Evolutionary conservation across 495 filamentous ascomycete species (phyloP).

Genomic region (Neurospora sp.): DNA sequence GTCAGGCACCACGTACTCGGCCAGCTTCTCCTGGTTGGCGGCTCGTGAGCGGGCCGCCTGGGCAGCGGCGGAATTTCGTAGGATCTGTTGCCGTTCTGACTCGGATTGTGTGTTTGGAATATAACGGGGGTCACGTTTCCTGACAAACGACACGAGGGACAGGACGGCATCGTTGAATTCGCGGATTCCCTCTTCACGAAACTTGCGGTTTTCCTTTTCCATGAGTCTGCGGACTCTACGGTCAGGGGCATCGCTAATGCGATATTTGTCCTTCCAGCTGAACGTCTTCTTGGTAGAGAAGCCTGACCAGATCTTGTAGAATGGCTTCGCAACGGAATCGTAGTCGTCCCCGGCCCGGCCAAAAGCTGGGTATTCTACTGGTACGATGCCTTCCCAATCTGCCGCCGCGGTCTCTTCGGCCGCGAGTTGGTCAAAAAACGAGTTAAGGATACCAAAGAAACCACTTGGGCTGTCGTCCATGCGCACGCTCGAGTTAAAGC

Average conservation of each 20-base stretch:
- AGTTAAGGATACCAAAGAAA: slow-evolving; percentile 71
- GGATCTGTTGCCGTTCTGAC: slow-evolving; percentile 64
- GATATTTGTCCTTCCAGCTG: slow-evolving; percentile 78
- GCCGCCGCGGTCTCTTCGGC: slow-evolving; percentile 67
- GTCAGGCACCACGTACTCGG: slow-evolving; percentile 55
- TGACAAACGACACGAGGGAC: slow-evolving; percentile 80
- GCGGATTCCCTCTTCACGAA: slow-evolving; percentile 70
- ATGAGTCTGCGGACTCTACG: slow-evolving; percentile 71
- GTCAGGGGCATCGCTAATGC: slow-evolving; percentile 77
- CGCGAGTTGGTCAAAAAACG: slow-evolving; percentile 71
- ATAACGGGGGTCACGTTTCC: slow-evolving; percentile 84
- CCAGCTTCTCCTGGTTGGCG: slow-evolving; percentile 63
- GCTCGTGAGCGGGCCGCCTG: slow-evolving; percentile 80
- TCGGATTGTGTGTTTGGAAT: slow-evolving; percentile 57
- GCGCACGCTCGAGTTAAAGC: slow-evolving; percentile 64
- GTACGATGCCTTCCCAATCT: slow-evolving; percentile 47
- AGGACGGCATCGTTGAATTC: slow-evolving; percentile 92
- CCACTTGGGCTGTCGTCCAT: slow-evolving; percentile 65
- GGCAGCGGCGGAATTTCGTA: slow-evolving; percentile 68
- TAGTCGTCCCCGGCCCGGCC: slow-evolving; percentile 57
- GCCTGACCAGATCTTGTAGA: slow-evolving; percentile 71
- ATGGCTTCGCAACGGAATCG: slow-evolving; percentile 61
- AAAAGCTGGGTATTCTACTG: slow-evolving; percentile 67
- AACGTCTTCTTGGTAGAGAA: slow-evolving; percentile 84
- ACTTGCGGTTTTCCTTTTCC: slow-evolving; percentile 88